Conservation (phyloP, 192 early-diverging fungal species). For the Coemansia sp. region DNA sequence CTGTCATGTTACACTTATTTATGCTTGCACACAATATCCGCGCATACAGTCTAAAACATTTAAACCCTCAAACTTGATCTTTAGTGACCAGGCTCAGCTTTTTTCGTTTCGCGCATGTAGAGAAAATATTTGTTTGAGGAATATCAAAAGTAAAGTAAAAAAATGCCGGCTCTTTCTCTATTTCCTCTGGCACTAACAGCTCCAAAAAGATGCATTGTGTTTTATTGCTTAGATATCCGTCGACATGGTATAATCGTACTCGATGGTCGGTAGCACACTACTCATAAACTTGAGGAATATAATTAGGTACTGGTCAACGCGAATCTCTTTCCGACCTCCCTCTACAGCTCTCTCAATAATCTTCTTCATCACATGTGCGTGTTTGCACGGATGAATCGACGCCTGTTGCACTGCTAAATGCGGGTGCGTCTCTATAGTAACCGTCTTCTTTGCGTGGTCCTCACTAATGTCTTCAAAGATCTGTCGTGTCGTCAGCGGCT, state of each 20-base stretch:
- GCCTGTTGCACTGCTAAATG: conserved; percentile 85
- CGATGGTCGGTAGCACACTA: conserved; percentile 93
- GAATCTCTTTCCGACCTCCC: conserved; percentile 64
- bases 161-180: background rate
- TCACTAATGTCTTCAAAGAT: conserved; percentile 98
- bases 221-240: conserved; percentile 54
- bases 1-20: background rate
- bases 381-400: conserved; percentile 97
- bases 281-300: conserved; percentile 98
- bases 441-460: conserved; percentile 99
- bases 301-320: conserved; percentile 94
- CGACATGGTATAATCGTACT: conserved; percentile 95
- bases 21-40: background rate
- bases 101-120: no score
- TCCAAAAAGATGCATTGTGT: background rate
- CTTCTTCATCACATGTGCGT: conserved; percentile 96
- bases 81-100: no score
- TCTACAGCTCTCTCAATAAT: conserved; percentile 72
- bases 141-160: background rate
- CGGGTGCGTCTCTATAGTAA: conserved; percentile 96
- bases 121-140: background rate
- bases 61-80: no score
- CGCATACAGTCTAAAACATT: no score
- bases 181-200: background rate
- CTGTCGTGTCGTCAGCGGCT: conserved; percentile 81